Percentiles rank a stretch among this genome's conserved stretches.
These are phyloP conservation scores for Dioszegia aurantiaca DNA, from an alignment of 768 basidiomycete genomes.

Conservation along the genomic window DNA sequence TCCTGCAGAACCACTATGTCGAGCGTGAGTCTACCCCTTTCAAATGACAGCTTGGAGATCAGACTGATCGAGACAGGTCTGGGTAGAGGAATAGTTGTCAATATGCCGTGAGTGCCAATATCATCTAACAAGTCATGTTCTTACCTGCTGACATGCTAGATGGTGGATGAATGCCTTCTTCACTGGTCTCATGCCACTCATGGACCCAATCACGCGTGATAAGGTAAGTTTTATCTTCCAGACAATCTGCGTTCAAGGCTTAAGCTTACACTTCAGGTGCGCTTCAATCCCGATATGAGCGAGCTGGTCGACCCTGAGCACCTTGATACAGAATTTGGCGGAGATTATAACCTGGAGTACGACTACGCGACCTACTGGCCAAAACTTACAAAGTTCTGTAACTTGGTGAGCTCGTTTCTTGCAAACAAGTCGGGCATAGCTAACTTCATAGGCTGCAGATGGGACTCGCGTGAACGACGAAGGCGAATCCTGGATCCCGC, in stretches of 20 bases:
- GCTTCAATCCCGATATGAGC: slow-evolving; percentile 77
- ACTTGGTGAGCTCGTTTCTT: slow-evolving; percentile 20
- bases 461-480: slow-evolving; percentile 45
- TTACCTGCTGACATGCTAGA: slow-evolving; percentile 48
- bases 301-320: slow-evolving; percentile 73
- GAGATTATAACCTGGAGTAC: slow-evolving; percentile 69
- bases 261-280: slow-evolving; percentile 59
- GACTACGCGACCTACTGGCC: slow-evolving; percentile 75
- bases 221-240: slow-evolving; percentile 59
- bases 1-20: slow-evolving; percentile 83
- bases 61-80: slow-evolving; percentile 50
- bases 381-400: slow-evolving; percentile 62
- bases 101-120: slow-evolving; percentile 64
- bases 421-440: background rate
- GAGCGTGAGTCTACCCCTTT: slow-evolving; percentile 60
- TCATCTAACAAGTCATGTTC: slow-evolving; percentile 55
- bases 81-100: slow-evolving; percentile 76
- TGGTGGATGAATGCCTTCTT: slow-evolving; percentile 54
- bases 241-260: background rate
- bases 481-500: slow-evolving; percentile 40
- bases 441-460: slow-evolving; percentile 35
- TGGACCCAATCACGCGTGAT: slow-evolving; percentile 83
- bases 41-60: no score
- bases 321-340: slow-evolving; percentile 79
- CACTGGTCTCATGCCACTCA: slow-evolving; percentile 71